phyloP scores from a whole-genome alignment of 2,329 filamentous ascomycete genomes.

The Calonectria naviculata region DNA sequence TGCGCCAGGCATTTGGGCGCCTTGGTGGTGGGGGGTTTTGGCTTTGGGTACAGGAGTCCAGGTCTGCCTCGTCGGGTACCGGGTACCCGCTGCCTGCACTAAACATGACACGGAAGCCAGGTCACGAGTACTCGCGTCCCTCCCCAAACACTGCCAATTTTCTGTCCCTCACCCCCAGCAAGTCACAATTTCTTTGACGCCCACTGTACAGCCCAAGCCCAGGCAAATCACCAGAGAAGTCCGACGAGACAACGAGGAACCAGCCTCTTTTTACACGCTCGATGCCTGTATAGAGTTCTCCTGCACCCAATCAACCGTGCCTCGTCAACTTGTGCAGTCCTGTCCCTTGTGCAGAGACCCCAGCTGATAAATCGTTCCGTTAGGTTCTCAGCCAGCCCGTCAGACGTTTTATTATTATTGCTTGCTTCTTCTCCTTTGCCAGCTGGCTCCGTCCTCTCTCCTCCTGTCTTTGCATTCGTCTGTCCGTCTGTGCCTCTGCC shows the following conservation, averaged over 20 bases:
- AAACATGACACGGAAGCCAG: background rate
- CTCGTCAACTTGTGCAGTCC: conserved; percentile 3
- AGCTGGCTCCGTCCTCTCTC: conserved; percentile 16
- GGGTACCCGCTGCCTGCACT: conserved; percentile 24
- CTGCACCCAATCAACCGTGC: background rate
- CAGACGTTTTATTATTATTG: conserved; percentile 10
- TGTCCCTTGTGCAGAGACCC: background rate
- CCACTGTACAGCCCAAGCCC: conserved; percentile 26
- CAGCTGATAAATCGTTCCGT: conserved; percentile 14
- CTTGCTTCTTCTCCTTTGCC: conserved; percentile 15
- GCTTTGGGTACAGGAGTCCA: conserved; percentile 23
- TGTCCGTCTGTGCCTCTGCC: conserved; percentile 19
- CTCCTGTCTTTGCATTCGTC: conserved; percentile 13
- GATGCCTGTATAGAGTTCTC: conserved; percentile 10
- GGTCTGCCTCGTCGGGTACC: conserved; percentile 22
- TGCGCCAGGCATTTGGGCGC: conserved; percentile 24
- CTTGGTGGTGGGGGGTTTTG: conserved; percentile 27
- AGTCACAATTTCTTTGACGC: conserved; percentile 33
- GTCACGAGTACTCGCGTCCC: conserved; percentile 20
- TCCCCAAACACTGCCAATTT: conserved; percentile 26
- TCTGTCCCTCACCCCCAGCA: conserved; percentile 28
- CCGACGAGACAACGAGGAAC: background rate
- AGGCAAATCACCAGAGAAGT: background rate
- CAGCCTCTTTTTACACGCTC: conserved; percentile 16
- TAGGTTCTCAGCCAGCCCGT: conserved; percentile 5